Evolutionary conservation across 164 flowering plant species (phyloP), one percentile per base, ranked within the genome.

Genomic region (Euptelea pleiosperma): DNA sequence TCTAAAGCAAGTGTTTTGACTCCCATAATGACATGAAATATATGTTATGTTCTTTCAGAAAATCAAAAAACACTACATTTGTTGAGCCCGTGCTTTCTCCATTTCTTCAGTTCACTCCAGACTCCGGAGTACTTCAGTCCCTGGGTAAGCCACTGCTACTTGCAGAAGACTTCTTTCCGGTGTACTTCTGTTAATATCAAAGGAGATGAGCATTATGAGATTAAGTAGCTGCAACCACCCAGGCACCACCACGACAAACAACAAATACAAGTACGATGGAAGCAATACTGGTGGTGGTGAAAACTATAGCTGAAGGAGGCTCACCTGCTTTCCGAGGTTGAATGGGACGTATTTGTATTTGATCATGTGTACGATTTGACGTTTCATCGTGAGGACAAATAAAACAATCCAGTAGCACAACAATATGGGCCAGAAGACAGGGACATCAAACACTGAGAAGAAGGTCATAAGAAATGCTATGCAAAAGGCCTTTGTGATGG

Each of bases 371-470:
- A 58, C 41, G 40, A 78, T 75, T 63, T 78, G 82, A 15, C 79
- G 82, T 66, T 64, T 78, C 82, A 78, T 78, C 14, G 82, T 78
- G 28, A 78, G 77, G 21, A 73, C 67, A 61, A 78, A 75, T 12
- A 78, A 69, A 45, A 78, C 77, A 49, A 78, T n/a, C 82, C 82
- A 78, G 58, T 78, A 78, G 45, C 66, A 72, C 55, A 78, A 65
- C 41, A 78, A 54, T 55, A 78, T 73, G 19, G 82, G 82, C 82
- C 82, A 78, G 55, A 75, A 75, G 3, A 78, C 77, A 3, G 82
- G 79, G 34, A 78, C 82, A 67, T 78, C 82, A 55, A 78, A 75
- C n/a, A 67, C 61, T n/a, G 79, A 72, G 63, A 70, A 69, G 62
- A 77, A 77, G 39, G 73, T 70, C 66, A 70, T 39, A 30, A 61